Conservation (phyloP, 768 basidiomycete genomes). For the Mycena indigotica region DNA sequence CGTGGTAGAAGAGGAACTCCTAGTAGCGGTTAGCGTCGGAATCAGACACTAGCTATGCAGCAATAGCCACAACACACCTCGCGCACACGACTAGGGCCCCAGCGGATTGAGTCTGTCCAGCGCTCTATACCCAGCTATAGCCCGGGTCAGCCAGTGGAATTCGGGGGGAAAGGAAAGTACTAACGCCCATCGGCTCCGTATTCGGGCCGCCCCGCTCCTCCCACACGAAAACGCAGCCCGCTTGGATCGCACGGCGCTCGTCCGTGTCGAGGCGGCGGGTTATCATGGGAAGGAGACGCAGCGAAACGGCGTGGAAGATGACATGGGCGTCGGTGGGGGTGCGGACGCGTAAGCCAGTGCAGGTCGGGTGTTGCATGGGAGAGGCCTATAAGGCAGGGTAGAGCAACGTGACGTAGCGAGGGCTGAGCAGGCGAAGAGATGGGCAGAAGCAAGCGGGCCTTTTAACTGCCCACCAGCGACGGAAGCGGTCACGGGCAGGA, state of each 20-base stretch:
- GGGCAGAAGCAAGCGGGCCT: too few species aligned
- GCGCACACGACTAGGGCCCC: constrained; percentile 79
- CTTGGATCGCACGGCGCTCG: constrained; percentile 67
- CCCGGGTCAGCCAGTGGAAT: constrained; percentile 15
- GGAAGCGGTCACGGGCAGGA: too few species aligned
- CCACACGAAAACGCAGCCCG: constrained; percentile 82
- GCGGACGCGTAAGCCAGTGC: constrained; percentile 62
- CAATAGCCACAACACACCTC: too few species aligned
- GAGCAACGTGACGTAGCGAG: too few species aligned
- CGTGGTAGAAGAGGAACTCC: constrained; percentile 81
- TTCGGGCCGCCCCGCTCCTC: constrained; percentile 70
- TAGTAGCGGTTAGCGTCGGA: constrained; percentile 35
- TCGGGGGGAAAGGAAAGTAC: constrained; percentile 25
- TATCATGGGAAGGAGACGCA: constrained; percentile 63
- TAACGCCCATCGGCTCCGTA: constrained; percentile 65
- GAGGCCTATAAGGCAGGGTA: too few species aligned
- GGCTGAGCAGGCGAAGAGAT: too few species aligned
- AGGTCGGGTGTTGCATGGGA: constrained; percentile 69
- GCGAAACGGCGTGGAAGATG: constrained; percentile 73
- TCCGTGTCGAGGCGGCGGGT: constrained; percentile 73
- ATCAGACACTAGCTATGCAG: too few species aligned
- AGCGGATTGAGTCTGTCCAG: constrained; percentile 79
- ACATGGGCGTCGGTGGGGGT: constrained; percentile 68
- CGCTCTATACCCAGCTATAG: constrained; percentile 72
- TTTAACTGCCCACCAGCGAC: too few species aligned